Evolutionary conservation across 495 filamentous ascomycete genomes (phyloP), one percentile per base, ranked within the genome.

Genomic region (Pyrenula massariospora): DNA sequence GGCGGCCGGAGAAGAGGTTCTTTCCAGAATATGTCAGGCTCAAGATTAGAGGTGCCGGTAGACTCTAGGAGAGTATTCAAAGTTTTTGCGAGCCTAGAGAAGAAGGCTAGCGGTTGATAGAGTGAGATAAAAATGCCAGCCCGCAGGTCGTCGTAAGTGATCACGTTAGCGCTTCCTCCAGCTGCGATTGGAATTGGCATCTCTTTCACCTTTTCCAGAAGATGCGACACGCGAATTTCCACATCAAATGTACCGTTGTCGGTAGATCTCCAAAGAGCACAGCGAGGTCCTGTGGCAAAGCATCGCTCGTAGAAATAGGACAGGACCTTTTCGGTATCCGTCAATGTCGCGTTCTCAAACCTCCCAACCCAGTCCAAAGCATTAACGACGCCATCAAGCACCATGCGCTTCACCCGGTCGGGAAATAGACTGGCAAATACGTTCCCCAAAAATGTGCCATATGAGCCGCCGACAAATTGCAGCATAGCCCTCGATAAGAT

Each of bases 401-500:
- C 63, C 22, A 71, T 61, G 8, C 79, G 72, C 3, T 65, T 61
- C 12, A 83, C 63, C 22, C 77, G 74, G 52, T 80, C 68, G 0
- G 79, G 80, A 25, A 70, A 77, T 62, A 83, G 74, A 1, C 76
- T 70, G 1, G 77, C 75, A 58, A 80, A 79, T 1, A 73, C 78
- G 0, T 80, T 71, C 0, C 84, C 84, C 2, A 88, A 76, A 2
- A 83, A 66, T 1, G 83, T 85, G 2, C 85, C 85, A 60, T 88
- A 88, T 12, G 80, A 84, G 12, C 84, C 77, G 10, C 85, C 78
- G 71, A 84, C 84, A 50, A 80, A 85, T 3, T 80, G 72, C 20
- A 86, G 66, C 51, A 73, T 76, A 12, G 61, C 57, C 11, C 60
- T 76, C n/a, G n/a, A n/a, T n/a, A n/a, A n/a, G n/a, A n/a, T n/a